Conservation (phyloP, 2,329 filamentous ascomycete species). For the Chaetomium globosum region DNA sequence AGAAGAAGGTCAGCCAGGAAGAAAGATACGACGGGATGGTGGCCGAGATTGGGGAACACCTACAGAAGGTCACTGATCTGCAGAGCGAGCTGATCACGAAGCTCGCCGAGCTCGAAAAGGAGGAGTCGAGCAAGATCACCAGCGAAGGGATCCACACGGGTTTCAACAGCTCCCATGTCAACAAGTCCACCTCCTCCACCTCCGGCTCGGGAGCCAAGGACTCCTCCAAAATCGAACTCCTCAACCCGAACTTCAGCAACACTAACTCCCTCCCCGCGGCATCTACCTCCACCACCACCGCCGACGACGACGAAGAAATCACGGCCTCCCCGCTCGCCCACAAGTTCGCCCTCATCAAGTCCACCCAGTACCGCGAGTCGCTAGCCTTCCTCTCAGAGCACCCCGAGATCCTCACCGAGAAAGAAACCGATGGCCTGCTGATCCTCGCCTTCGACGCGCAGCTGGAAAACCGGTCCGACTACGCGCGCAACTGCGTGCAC, state of each 20-base stretch:
- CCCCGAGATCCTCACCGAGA: slow-evolving; percentile 77
- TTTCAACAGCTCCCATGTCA: slow-evolving; percentile 83
- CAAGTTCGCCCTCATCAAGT: slow-evolving; percentile 76
- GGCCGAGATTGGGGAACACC: slow-evolving; percentile 74
- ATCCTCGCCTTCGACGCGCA: slow-evolving; percentile 90
- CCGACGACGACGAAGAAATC: slow-evolving; percentile 71
- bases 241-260: slow-evolving; percentile 73
- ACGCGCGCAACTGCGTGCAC: slow-evolving; percentile 84
- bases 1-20: slow-evolving; percentile 65
- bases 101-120: slow-evolving; percentile 78
- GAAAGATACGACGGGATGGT: slow-evolving; percentile 76
- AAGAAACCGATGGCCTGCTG: slow-evolving; percentile 86
- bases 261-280: slow-evolving; percentile 49
- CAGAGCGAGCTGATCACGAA: slow-evolving; percentile 75
- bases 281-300: slow-evolving; percentile 56
- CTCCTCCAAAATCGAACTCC: slow-evolving; percentile 62
- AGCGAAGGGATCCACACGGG: slow-evolving; percentile 87
- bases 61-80: slow-evolving; percentile 74
- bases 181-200: slow-evolving; percentile 54
- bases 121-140: slow-evolving; percentile 87
- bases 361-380: slow-evolving; percentile 71
- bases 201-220: slow-evolving; percentile 42
- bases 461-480: slow-evolving; percentile 73
- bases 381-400: slow-evolving; percentile 78
- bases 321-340: slow-evolving; percentile 77